Percentiles rank a stretch among this genome's conserved stretches.
Conservation (phyloP, 83 land plant genomes). For the Isoetes engelmannii region DNA sequence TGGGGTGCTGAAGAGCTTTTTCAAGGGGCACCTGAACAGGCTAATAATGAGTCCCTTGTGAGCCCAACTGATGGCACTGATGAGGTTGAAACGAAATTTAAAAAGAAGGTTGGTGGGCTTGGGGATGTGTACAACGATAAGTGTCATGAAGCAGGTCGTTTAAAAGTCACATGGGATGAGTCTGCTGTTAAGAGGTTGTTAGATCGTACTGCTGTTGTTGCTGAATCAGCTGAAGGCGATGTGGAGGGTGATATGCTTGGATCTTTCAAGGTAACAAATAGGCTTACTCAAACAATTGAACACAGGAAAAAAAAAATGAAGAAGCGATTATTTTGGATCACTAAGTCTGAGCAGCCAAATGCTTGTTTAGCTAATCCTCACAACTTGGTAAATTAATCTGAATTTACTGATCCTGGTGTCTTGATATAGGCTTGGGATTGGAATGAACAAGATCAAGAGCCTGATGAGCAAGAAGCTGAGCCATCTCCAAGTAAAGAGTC, state of each 20-base stretch:
- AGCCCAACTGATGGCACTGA: not conserved
- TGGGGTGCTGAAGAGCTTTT: conserved; percentile 99
- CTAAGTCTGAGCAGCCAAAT: no score
- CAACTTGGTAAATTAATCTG: no score
- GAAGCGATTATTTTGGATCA: no score
- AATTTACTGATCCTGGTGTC: not conserved
- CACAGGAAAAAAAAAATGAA: not conserved
- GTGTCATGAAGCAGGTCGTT: conserved; percentile 50
- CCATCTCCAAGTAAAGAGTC: not conserved
- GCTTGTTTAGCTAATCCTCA: no score
- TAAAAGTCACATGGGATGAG: conserved; percentile 89
- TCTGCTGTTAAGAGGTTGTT: conserved; percentile 71
- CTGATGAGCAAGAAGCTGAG: conserved; percentile 26
- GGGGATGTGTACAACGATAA: conserved; percentile 76
- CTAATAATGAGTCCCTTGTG: not conserved
- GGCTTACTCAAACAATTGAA: not conserved
- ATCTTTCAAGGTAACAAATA: conserved; percentile 56
- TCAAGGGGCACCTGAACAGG: conserved; percentile 19
- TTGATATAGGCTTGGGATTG: conserved; percentile 49
- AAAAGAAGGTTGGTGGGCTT: conserved; percentile 53
- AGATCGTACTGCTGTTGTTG: conserved; percentile 52
- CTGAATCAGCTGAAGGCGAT: conserved; percentile 59
- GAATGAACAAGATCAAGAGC: conserved; percentile 63
- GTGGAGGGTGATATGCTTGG: conserved; percentile 78
- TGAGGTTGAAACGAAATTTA: conserved; percentile 14